Evolutionary conservation across 306 rosid species (phyloP).

Genomic region (Rosa rugosa): DNA sequence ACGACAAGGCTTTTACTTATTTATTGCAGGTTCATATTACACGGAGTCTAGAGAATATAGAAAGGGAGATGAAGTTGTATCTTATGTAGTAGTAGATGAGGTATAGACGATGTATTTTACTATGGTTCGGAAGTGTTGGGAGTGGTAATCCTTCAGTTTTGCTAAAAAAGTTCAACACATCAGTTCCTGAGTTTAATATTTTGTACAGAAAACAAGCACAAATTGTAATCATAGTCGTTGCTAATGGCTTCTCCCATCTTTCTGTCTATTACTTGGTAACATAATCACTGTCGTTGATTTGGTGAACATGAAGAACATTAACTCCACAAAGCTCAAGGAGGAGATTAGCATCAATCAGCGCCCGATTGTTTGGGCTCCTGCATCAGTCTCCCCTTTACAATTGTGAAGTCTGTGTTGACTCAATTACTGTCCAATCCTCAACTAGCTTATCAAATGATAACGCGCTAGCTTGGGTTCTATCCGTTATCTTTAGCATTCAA

Average conservation of each 20-base stretch:
- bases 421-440: too few species aligned
- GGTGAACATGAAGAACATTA: too few species aligned
- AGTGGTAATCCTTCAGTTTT: slow-evolving; percentile 15
- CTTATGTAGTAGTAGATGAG: slow-evolving; percentile 38
- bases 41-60: slow-evolving; percentile 27
- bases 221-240: background rate
- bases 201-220: slow-evolving; percentile 8
- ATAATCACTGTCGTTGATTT: too few species aligned
- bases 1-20: slow-evolving; percentile 32
- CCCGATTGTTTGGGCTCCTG: too few species aligned
- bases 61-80: slow-evolving; percentile 23
- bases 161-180: background rate
- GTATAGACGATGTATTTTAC: slow-evolving; percentile 28
- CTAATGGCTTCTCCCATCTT: background rate
- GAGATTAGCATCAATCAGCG: too few species aligned
- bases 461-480: too few species aligned
- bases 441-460: too few species aligned
- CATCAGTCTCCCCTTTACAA: too few species aligned
- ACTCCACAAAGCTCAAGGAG: too few species aligned
- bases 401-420: too few species aligned
- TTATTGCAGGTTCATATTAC: slow-evolving; percentile 26
- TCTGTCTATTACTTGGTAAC: too few species aligned
- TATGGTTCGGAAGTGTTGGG: slow-evolving; percentile 15
- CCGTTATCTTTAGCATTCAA: too few species aligned
- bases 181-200: background rate